Conservation (phyloP, 495 filamentous ascomycete species). For the Xylaria acuta region DNA sequence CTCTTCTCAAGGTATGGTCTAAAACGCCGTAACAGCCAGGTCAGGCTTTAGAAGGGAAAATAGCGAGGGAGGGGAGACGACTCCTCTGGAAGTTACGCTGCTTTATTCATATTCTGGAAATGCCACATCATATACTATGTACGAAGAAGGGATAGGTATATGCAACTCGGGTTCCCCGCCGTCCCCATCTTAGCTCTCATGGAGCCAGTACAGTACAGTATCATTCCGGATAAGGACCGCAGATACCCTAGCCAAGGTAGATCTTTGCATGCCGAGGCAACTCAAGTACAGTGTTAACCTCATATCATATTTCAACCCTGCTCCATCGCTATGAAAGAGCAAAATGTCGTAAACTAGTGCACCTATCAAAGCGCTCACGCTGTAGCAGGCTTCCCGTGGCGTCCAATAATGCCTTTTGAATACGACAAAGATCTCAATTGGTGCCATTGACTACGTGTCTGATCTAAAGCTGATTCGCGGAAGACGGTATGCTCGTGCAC, state of each 20-base stretch:
- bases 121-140: neutral
- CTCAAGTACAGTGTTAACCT: neutral
- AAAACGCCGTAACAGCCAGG: neutral
- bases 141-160: neutral
- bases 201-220: neutral
- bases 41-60: neutral
- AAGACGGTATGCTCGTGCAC: neutral
- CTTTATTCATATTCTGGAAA: too few species aligned
- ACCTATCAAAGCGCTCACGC: neutral
- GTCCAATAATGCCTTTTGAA: neutral
- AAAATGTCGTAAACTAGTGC: neutral
- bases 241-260: neutral
- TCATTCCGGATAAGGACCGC: neutral
- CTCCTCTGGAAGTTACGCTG: too few species aligned
- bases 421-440: neutral
- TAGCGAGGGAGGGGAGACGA: too few species aligned
- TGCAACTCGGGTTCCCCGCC: neutral
- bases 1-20: neutral
- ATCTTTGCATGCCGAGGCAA: neutral
- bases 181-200: neutral
- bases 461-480: neutral
- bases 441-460: neutral
- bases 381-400: neutral
- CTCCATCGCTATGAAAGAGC: neutral
- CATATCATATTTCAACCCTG: neutral